phyloP scores from a whole-genome alignment of 148 eudicot species.

The Bassia scoparia region DNA sequence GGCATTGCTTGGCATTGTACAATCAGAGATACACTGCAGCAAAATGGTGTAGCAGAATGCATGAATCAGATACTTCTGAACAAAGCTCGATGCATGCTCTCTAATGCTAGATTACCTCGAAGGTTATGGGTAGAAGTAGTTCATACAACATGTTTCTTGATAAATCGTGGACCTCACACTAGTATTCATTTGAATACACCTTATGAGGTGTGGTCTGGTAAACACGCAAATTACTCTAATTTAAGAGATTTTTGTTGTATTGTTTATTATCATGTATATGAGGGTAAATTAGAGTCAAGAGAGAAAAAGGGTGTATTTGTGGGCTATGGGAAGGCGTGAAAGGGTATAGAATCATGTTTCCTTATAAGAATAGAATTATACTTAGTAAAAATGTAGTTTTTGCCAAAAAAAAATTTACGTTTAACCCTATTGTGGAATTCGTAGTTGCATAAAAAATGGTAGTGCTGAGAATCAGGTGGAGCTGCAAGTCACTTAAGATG shows the following conservation, averaged over 20 bases:
- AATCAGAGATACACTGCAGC: too few relatives aligned
- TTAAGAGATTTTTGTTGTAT: too few relatives aligned
- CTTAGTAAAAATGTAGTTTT: not conserved
- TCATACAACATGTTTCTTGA: not conserved
- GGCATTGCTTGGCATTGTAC: not conserved
- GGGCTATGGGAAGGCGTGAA: not conserved
- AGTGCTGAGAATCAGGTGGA: not conserved
- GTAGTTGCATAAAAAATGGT: not conserved
- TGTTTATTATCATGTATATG: too few relatives aligned
- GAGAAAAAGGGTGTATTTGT: not conserved
- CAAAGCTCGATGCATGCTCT: not conserved
- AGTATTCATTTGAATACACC: too few relatives aligned
- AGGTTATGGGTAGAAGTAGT: not conserved
- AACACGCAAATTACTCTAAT: too few relatives aligned
- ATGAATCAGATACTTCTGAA: too few relatives aligned
- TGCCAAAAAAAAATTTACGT: not conserved
- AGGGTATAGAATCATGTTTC: slow-evolving; percentile 1
- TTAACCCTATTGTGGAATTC: not conserved
- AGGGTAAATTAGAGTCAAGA: too few relatives aligned
- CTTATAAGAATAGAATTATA: not conserved
- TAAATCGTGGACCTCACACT: not conserved
- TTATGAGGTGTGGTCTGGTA: too few relatives aligned
- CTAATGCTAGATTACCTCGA: not conserved
- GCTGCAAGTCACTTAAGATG: not conserved
- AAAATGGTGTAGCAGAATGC: too few relatives aligned